These are phyloP conservation scores for Seiridium cupressi DNA, from an alignment of 2,329 filamentous ascomycete species.

Conservation along the genomic window DNA sequence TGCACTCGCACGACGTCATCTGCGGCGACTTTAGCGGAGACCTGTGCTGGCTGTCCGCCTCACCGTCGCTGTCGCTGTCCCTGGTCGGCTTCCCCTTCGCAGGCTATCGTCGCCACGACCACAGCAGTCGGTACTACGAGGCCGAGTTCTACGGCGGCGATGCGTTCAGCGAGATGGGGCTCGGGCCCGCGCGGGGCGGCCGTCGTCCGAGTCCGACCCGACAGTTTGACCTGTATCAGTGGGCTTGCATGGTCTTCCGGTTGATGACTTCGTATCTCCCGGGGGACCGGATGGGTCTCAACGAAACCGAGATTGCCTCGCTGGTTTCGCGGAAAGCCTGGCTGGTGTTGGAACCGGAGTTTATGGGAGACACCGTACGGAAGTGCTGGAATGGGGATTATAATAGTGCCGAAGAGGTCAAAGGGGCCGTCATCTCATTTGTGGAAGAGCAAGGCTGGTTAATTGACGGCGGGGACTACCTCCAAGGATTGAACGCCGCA, in stretches of 20 bases:
- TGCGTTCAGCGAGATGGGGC: neutral
- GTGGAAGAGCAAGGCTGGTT: neutral
- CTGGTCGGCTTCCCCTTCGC: neutral
- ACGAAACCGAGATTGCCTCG: neutral
- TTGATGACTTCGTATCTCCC: neutral
- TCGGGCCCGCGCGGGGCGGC: neutral
- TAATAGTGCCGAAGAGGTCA: neutral
- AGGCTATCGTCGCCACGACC: neutral
- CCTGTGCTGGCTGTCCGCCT: constrained; percentile 2
- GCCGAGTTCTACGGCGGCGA: neutral
- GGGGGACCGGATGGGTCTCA: neutral
- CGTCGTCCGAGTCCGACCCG: neutral
- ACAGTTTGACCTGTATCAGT: neutral
- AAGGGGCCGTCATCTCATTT: neutral
- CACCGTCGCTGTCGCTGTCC: neutral
- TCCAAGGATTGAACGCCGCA: neutral
- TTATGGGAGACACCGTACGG: neutral
- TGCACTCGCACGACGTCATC: constrained; percentile 4
- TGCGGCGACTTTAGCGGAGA: constrained; percentile 1
- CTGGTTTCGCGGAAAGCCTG: neutral
- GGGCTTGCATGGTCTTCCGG: neutral
- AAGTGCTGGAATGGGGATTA: neutral
- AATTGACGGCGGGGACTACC: neutral
- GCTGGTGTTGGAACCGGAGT: neutral
- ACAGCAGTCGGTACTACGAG: neutral